Evolutionary conservation across 768 basidiomycete genomes (phyloP), one percentile per base, ranked within the genome.

Genomic region (Inosperma sp.): DNA sequence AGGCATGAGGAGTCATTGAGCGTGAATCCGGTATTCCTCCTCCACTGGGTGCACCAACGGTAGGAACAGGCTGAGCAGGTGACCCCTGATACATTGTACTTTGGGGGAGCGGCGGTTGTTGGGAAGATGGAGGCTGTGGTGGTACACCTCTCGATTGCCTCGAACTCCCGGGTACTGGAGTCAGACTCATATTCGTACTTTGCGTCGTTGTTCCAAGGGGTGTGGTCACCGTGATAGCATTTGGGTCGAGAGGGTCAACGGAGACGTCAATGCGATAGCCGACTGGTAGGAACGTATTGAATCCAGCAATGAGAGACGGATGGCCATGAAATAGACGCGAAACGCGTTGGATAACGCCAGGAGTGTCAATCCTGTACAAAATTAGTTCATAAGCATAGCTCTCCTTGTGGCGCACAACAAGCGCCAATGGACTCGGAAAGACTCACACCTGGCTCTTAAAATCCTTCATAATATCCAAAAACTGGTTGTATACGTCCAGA

Each of bases 391-490:
- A 53, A 58, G 43, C 45, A 51, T 29, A 23, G 27, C 43, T 25
- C 42, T 16, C 10, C 17, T 43, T 14, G 21, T 35, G 41, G 42
- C 25, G 7, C 16, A 16, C n/a, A 39, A 22, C 41, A 56, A 41
- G 41, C 39, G 39, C 55, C 35, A 55, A 31, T 31, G 52, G n/a
- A 14, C 29, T 27, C 6, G 16, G 9, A 14, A 23, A 23, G 22
- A 60, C 90, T 72, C 67, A 93, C 89, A 72, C 74, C 71, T 95
- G 91, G 62, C 92, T 91, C 73, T 99, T 99, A 69, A 99, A 99
- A 66, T 98, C 94, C 75, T 97, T 97, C 96, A 96, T 96, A 64
- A 96, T 94, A 66, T 95, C 92, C 68, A 94, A 69, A 64, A 93
- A 93, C 57, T 86, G 80, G 66, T 96, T 95, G 76, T 96, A 96